Base-by-base conservation (phyloP, 352 stramenopile genomes). In the Globisporangium irregulare region DNA sequence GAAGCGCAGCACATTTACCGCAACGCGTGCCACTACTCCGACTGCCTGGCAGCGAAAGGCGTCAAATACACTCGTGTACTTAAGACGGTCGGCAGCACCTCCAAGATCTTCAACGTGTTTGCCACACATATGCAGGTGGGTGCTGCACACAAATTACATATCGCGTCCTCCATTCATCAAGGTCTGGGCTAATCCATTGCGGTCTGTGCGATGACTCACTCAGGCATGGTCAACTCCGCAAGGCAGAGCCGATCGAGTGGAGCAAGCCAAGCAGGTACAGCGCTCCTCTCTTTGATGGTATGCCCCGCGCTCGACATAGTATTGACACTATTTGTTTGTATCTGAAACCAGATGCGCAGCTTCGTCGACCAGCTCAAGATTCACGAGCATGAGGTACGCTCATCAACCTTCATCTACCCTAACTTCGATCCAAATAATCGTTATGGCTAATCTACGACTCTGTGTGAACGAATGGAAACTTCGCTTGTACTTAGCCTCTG, bases 101-200 rank as follows among this genome's bases (percentile, higher is more conserved):
- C 73, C 61, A 95, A 95, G 68, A 76, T 92, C 8, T 93, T 93
- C 60, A 95, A 95, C 64, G 79, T 95, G 14, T 95, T 93, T 69
- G 85, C 84, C 24, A 93, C 87, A 32, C 87, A 95, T 72, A 92
- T 95, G 83, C 87, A 94, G 78, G 82, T 38, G 32, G 78, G 82
- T 38, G 32, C 14, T 66, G 29, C 14, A 22, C 29, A 8, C 22
- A 24, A 25, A 29, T 29, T n/a, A 18, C 29, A 43, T 58, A 22
- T 25, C 22, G 38, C 2, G 10, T 48, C 15, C 14, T n/a, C 10
- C 22, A n/a, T 25, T 14, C 51, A 27, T 27, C 9, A 14, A 1
- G 41, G 7, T 36, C 9, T 9, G 51, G 8, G 29, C 54, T 36
- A 41, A 38, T 59, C 25, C 6, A 10, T 25, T 27, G 1, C 10